Evolutionary conservation across 768 basidiomycete genomes (phyloP).

Genomic region (Leccinum barrowsii): DNA sequence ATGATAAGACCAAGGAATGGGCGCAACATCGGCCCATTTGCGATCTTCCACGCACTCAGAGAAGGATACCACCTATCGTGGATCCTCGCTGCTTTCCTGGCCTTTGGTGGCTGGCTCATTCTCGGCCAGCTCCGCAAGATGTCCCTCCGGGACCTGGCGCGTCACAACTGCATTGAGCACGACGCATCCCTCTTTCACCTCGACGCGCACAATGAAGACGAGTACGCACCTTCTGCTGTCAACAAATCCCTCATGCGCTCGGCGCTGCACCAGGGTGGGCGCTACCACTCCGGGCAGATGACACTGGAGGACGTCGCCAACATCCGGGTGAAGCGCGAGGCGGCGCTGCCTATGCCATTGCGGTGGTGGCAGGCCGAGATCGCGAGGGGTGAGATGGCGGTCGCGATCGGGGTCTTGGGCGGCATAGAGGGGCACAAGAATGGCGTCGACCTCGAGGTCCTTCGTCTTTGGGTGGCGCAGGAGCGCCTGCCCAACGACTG

Average conservation of each 20-base stretch:
- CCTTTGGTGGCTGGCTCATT: conserved; percentile 45
- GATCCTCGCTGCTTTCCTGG: conserved; percentile 44
- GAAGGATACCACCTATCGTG: conserved; percentile 50
- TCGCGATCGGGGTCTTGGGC: conserved; percentile 51
- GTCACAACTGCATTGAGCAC: conserved; percentile 54
- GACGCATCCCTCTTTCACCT: conserved; percentile 56
- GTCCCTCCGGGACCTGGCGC: conserved; percentile 40
- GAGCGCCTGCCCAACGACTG: conserved; percentile 48
- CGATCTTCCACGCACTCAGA: conserved; percentile 41
- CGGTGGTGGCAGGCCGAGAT: conserved; percentile 50
- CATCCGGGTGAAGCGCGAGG: conserved; percentile 51
- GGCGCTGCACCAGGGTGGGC: conserved; percentile 36
- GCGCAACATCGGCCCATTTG: conserved; percentile 39
- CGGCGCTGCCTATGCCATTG: conserved; percentile 33
- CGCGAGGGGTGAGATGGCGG: conserved; percentile 63
- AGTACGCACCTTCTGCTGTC: conserved; percentile 48
- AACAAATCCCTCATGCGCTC: conserved; percentile 38
- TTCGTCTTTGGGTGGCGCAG: conserved; percentile 49
- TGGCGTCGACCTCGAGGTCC: conserved; percentile 45
- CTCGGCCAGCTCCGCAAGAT: conserved; percentile 34
- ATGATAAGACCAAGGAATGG: conserved; percentile 47
- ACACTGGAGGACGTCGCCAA: conserved; percentile 39
- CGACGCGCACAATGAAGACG: conserved; percentile 39
- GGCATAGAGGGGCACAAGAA: conserved; percentile 34
- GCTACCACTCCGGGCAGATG: conserved; percentile 27